Conservation (phyloP, 73 alveolate genomes). For the Tetrahymena elliotti region DNA sequence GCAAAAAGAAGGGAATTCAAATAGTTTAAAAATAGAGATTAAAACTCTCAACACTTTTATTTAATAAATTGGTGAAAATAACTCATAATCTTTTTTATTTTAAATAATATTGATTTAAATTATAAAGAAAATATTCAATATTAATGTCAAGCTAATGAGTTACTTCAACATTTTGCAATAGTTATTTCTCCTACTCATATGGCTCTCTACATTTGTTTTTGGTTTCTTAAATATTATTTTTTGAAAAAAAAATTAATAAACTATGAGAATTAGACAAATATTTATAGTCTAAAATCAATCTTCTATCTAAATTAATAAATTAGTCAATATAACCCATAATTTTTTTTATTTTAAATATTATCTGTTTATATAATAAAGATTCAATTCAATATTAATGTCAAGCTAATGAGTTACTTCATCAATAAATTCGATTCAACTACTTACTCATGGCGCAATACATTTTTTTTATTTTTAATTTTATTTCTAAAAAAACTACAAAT, state of each 20-base stretch:
- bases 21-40: too few species aligned
- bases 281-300: too few species aligned
- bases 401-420: not conserved
- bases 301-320: too few species aligned
- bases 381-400: not conserved
- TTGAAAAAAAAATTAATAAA: too few species aligned
- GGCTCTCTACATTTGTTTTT: too few species aligned
- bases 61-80: too few species aligned
- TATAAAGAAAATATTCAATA: not conserved
- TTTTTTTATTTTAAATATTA: not conserved
- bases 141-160: not conserved
- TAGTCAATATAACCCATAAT: not conserved
- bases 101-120: not conserved
- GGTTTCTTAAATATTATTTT: too few species aligned
- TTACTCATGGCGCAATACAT: not conserved
- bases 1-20: too few species aligned
- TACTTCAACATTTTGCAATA: too few species aligned
- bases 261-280: too few species aligned
- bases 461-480: not conserved
- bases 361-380: not conserved
- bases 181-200: too few species aligned
- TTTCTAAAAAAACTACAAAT: not conserved
- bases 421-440: not conserved
- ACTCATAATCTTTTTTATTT: not conserved
- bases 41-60: too few species aligned